Percentiles rank a stretch among this genome's conserved stretches.
These are phyloP conservation scores for Borovskyia barvae DNA, from an alignment of 208 protist genomes.

Conservation along the genomic window DNA sequence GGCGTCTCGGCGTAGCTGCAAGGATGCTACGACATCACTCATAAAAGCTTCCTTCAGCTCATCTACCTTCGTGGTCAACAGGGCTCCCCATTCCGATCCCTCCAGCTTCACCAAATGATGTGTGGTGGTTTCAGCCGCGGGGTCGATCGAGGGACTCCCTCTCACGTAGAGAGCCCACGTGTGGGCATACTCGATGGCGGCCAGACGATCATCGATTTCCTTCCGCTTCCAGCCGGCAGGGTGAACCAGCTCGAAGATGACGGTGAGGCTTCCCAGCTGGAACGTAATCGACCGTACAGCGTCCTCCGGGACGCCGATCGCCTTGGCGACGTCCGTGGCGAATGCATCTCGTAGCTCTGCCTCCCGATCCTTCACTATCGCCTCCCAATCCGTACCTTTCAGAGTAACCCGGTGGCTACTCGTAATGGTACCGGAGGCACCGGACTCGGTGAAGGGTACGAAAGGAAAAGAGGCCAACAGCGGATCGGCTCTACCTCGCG, in stretches of 20 bases:
- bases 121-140: conserved; percentile 20
- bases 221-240: background rate
- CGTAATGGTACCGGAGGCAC: conserved; percentile 2
- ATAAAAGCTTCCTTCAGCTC: conserved; percentile 8
- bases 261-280: conserved; percentile 21
- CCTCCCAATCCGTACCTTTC: conserved; percentile 35
- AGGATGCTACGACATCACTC: conserved; percentile 12
- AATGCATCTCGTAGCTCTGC: conserved; percentile 28
- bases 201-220: conserved; percentile 19
- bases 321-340: conserved; percentile 18
- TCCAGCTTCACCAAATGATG: conserved; percentile 29
- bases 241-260: conserved; percentile 26
- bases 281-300: conserved; percentile 22
- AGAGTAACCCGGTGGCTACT: conserved; percentile 43
- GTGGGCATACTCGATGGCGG: conserved; percentile 19
- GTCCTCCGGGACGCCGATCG: conserved; percentile 11
- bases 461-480: background rate
- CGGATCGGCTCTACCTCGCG: background rate
- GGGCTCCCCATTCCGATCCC: conserved; percentile 12
- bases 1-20: background rate
- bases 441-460: background rate
- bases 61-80: background rate
- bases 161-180: conserved; percentile 48
- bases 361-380: conserved; percentile 9
- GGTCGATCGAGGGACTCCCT: no score